Percentiles rank a stretch among this genome's conserved stretches.
Evolutionary conservation across 2,329 filamentous ascomycete genomes (phyloP).

Genomic region (Phialophora tarda): DNA sequence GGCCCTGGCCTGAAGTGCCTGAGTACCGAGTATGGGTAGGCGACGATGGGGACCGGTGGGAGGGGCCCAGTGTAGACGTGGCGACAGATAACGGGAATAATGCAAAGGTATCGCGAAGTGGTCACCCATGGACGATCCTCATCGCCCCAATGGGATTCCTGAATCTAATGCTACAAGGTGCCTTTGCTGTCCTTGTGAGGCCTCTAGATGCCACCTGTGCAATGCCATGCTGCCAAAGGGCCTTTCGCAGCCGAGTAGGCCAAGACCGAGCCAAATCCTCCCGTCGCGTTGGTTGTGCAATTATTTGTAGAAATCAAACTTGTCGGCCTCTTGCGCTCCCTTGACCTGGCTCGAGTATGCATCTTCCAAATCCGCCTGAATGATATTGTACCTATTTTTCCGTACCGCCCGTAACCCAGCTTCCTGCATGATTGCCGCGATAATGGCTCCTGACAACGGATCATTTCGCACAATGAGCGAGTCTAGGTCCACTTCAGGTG

Average conservation of each 20-base stretch:
- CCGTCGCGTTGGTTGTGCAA: not conserved
- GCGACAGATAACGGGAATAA: not conserved
- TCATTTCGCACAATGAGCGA: constrained; percentile 96
- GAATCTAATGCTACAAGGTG: not conserved
- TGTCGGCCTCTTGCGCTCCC: constrained; percentile 71
- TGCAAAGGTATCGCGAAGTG: too few relatives aligned
- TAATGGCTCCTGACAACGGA: constrained; percentile 90
- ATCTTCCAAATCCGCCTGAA: constrained; percentile 94
- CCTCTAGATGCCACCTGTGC: not conserved
- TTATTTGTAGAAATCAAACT: constrained; percentile 78
- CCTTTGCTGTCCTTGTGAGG: not conserved
- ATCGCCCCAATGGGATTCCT: not conserved
- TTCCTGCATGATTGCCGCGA: constrained; percentile 99
- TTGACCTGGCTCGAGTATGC: constrained; percentile 98
- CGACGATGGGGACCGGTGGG: not conserved
- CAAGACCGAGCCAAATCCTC: not conserved
- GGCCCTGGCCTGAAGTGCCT: not conserved
- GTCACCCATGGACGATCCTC: not conserved
- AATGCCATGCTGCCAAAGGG: constrained; percentile 17
- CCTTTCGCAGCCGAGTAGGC: not conserved
- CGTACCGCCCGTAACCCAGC: constrained; percentile 90
- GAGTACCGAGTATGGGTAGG: not conserved
- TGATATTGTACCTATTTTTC: constrained; percentile 99
- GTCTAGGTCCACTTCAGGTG: constrained; percentile 94
- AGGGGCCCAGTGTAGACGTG: not conserved